Conservation (phyloP, 73 alveolate genomes). For the Paramecium biaurelia region DNA sequence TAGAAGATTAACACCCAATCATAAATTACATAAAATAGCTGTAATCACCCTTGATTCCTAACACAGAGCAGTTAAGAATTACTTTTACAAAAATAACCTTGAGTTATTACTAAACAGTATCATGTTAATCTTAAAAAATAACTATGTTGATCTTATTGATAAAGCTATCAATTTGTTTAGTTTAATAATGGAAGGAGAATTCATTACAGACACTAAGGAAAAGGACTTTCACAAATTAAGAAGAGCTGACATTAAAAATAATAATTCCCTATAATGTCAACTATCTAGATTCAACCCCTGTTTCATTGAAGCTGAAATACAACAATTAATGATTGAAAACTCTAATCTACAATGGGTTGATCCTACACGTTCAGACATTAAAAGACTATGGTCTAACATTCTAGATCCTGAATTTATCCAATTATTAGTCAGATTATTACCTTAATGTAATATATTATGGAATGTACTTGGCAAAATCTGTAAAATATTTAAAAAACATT, state of each 20-base stretch:
- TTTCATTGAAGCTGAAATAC: neutral
- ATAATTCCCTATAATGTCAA: neutral
- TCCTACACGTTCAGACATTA: conserved; percentile 17
- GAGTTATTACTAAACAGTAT: neutral
- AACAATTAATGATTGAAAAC: neutral
- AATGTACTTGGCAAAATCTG: conserved; percentile 19
- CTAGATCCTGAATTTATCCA: neutral
- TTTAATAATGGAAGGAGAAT: neutral
- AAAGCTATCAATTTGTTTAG: neutral
- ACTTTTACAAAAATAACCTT: conserved; percentile 1
- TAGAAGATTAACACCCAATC: neutral
- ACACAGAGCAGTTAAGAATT: conserved; percentile 25
- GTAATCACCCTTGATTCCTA: neutral
- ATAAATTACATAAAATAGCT: neutral
- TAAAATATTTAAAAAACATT: conserved; percentile 41
- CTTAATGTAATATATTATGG: neutral
- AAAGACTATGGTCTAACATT: conserved; percentile 2
- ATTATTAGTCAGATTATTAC: neutral
- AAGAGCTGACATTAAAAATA: conserved; percentile 13
- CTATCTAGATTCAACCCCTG: neutral
- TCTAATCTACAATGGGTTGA: neutral
- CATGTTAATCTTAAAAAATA: neutral
- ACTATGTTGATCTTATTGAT: neutral
- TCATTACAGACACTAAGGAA: conserved; percentile 16
- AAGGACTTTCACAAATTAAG: conserved; percentile 30